Conservation (phyloP, 768 basidiomycete genomes). For the Boletus tylopilopsis region DNA sequence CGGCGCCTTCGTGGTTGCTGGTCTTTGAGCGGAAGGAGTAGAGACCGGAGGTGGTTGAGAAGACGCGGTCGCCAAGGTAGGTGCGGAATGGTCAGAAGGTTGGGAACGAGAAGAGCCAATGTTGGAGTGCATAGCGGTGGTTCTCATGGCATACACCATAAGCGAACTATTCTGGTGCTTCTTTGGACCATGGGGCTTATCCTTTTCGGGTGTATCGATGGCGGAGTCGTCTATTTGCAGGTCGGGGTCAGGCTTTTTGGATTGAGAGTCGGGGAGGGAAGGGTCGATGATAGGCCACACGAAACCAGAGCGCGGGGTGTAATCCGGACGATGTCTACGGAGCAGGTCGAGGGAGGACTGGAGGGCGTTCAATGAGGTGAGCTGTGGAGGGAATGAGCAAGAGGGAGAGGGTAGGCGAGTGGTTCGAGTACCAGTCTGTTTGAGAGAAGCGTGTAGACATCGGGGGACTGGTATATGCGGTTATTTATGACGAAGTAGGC, state of each 20-base stretch:
- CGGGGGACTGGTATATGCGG: conserved; percentile 85
- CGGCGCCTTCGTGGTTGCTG: conserved; percentile 31
- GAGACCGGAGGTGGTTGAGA: conserved; percentile 31
- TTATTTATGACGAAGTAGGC: conserved; percentile 88
- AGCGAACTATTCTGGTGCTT: conserved; percentile 67
- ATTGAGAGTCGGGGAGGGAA: conserved; percentile 37
- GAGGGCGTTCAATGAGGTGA: conserved; percentile 66
- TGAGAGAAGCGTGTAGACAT: conserved; percentile 78
- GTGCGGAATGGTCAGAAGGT: conserved; percentile 25
- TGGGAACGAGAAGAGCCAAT: conserved; percentile 43
- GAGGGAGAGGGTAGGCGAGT: neutral
- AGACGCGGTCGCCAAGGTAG: conserved; percentile 26
- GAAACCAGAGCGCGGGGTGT: conserved; percentile 80
- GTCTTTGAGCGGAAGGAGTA: conserved; percentile 30
- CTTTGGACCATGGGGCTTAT: conserved; percentile 34
- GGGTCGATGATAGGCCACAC: conserved; percentile 78
- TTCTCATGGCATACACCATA: conserved; percentile 74
- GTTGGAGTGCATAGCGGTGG: conserved; percentile 69
- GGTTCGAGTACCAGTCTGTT: conserved; percentile 64
- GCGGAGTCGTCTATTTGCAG: conserved; percentile 22
- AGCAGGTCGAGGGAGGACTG: conserved; percentile 75
- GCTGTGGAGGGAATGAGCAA: conserved; percentile 33
- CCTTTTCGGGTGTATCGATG: conserved; percentile 19
- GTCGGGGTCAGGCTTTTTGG: conserved; percentile 37
- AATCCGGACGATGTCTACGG: conserved; percentile 72